Conservation (phyloP, 2,329 filamentous ascomycete genomes). For the Akanthomyces dipterigenus region DNA sequence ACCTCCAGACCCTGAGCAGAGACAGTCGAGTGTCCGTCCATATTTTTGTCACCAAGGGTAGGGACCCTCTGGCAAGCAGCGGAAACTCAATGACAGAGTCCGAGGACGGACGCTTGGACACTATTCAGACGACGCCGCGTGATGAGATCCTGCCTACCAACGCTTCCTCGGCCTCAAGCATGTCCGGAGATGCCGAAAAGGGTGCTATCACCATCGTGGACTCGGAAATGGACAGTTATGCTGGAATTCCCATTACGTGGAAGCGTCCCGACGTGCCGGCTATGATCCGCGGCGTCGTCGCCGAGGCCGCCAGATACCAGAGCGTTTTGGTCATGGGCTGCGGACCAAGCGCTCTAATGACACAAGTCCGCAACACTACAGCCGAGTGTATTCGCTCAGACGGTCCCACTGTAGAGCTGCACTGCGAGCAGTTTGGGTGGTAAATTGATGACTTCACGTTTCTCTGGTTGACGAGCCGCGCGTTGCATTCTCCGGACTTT, state of each 20-base stretch:
- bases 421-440: slow-evolving; percentile 43
- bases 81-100: not conserved
- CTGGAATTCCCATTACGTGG: slow-evolving; percentile 21
- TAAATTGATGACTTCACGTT: slow-evolving; percentile 16
- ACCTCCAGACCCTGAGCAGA: slow-evolving; percentile 25
- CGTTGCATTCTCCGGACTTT: not conserved
- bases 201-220: not conserved
- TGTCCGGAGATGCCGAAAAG: slow-evolving; percentile 1
- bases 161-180: not conserved
- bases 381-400: slow-evolving; percentile 31
- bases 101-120: not conserved
- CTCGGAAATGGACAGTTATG: slow-evolving; percentile 1
- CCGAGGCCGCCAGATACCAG: slow-evolving; percentile 21
- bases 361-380: slow-evolving; percentile 33
- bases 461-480: not conserved
- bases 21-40: slow-evolving; percentile 25
- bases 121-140: not conserved
- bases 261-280: slow-evolving; percentile 31
- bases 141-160: not conserved
- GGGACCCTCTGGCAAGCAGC: not conserved
- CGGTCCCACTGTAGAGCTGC: slow-evolving; percentile 40
- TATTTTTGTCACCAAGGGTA: slow-evolving; percentile 29
- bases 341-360: slow-evolving; percentile 38
- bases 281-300: slow-evolving; percentile 28
- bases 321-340: slow-evolving; percentile 39